Evolutionary conservation across 148 eudicot species (phyloP).

Genomic region (Camellia lanceoleosa): DNA sequence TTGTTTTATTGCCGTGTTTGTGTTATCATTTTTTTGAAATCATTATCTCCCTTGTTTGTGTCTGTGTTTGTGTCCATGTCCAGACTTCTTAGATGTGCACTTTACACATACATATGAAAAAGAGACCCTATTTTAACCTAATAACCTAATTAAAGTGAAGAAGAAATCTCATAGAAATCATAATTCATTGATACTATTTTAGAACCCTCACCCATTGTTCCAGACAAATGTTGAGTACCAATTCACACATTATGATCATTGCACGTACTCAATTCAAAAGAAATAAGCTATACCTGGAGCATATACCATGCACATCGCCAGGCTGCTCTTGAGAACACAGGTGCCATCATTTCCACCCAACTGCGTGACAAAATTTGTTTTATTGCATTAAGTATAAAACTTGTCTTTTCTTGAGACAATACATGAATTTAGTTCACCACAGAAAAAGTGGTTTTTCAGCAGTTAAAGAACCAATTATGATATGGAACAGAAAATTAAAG

Average conservation of each 20-base stretch:
- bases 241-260: neutral
- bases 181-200: neutral
- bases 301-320: constrained; percentile 96
- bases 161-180: neutral
- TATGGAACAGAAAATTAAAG: neutral
- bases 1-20: too few relatives aligned
- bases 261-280: neutral
- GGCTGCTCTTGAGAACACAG: constrained; percentile 82
- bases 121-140: neutral
- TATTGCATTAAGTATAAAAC: neutral
- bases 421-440: neutral
- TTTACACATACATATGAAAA: neutral
- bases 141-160: neutral
- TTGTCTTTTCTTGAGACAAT: neutral
- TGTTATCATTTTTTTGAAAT: too few relatives aligned
- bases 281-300: constrained; percentile 61
- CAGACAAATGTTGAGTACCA: neutral
- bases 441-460: neutral
- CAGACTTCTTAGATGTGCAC: too few relatives aligned
- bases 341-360: constrained; percentile 99
- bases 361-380: constrained; percentile 36
- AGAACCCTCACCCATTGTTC: neutral
- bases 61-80: too few relatives aligned
- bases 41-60: too few relatives aligned
- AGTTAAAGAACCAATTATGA: neutral